Percentiles rank a stretch among this genome's conserved stretches.
phyloP scores from a whole-genome alignment of 768 basidiomycete species.

The Boletus speciosus region DNA sequence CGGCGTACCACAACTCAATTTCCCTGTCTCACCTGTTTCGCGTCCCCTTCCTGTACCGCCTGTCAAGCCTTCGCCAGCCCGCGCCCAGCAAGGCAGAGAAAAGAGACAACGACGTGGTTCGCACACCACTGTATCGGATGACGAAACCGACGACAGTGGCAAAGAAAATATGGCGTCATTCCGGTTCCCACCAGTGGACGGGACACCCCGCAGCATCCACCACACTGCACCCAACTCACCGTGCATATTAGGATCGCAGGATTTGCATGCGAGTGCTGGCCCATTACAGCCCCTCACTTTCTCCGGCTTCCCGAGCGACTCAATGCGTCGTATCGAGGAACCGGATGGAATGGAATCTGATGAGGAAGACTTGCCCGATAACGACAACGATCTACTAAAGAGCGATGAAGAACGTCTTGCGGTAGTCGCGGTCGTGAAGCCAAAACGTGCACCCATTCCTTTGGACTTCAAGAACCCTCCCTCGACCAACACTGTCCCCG shows the following conservation, averaged over 20 bases:
- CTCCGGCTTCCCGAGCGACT: conserved; percentile 51
- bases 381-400: conserved; percentile 9
- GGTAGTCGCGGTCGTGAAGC: conserved; percentile 24
- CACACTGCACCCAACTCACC: conserved; percentile 43
- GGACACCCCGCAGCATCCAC: conserved; percentile 49
- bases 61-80: conserved; percentile 20
- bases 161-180: conserved; percentile 68
- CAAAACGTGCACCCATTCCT: conserved; percentile 73
- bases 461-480: conserved; percentile 69
- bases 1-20: conserved; percentile 56
- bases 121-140: conserved; percentile 24
- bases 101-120: conserved; percentile 69
- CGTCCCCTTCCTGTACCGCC: conserved; percentile 42
- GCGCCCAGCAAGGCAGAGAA: conserved; percentile 65
- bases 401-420: conserved; percentile 18
- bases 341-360: conserved; percentile 8
- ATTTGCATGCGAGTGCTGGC: conserved; percentile 17
- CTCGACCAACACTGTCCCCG: conserved; percentile 74
- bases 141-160: conserved; percentile 47
- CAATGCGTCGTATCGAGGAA: conserved; percentile 23
- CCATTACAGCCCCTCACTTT: conserved; percentile 54
- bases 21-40: conserved; percentile 28
- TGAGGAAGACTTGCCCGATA: conserved; percentile 7
- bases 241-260: conserved; percentile 28
- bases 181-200: conserved; percentile 61